Conservation (phyloP, 345 rosid species). For the Excoecaria agallocha region DNA sequence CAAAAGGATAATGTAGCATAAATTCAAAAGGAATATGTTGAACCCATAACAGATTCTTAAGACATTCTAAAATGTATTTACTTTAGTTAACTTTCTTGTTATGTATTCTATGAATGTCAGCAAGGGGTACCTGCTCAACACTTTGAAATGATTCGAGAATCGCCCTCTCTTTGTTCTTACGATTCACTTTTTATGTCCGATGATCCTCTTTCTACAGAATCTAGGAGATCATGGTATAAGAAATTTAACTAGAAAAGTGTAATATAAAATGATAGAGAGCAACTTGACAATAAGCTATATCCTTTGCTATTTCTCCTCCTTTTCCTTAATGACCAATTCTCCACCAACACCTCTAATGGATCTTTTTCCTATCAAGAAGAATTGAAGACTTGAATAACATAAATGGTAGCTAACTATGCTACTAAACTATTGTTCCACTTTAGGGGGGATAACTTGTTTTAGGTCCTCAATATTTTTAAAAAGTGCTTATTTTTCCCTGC, state of each 20-base stretch:
- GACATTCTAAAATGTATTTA: background rate
- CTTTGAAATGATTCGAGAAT: slow-evolving; percentile 55
- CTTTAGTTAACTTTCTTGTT: background rate
- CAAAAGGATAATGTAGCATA: background rate
- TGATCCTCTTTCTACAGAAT: slow-evolving; percentile 63
- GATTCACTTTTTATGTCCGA: slow-evolving; percentile 43
- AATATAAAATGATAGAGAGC: slow-evolving; percentile 1
- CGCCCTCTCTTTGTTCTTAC: slow-evolving; percentile 42
- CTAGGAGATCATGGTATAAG: slow-evolving; percentile 32
- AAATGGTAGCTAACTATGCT: background rate
- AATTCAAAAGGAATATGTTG: background rate
- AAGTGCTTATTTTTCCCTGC: slow-evolving; percentile 67
- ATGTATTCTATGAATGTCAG: background rate
- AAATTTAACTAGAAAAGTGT: background rate
- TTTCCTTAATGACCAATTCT: slow-evolving; percentile 82
- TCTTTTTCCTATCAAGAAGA: slow-evolving; percentile 47
- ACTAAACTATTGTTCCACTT: background rate
- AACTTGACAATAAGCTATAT: slow-evolving; percentile 56
- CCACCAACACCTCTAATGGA: slow-evolving; percentile 43
- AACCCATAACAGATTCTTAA: background rate
- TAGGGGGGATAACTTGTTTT: slow-evolving; percentile 59
- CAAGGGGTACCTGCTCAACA: slow-evolving; percentile 53
- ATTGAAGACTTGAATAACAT: background rate
- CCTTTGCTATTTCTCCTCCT: slow-evolving; percentile 83
- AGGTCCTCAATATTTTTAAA: slow-evolving; percentile 77